A percentile compares a stretch with the other conserved stretches of the same genome.
These are phyloP conservation scores for Fonsecaea nubica DNA, from an alignment of 2,329 filamentous ascomycete genomes.

Conservation along the genomic window DNA sequence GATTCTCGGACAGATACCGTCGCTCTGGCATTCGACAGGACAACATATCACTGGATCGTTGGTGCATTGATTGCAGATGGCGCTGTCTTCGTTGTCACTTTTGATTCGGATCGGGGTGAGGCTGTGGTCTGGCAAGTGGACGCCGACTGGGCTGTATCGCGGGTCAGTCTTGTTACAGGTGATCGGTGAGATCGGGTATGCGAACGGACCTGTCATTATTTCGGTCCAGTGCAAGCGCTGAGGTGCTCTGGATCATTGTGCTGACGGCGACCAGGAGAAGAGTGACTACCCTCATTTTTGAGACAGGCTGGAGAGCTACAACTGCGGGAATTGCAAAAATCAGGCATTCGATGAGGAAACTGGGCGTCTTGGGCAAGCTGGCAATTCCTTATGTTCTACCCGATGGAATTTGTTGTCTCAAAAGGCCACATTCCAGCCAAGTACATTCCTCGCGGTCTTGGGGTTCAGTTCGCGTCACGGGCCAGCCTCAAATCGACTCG, in stretches of 20 bases:
- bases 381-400: conserved; percentile 17
- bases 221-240: conserved; percentile 16
- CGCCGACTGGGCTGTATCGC: not conserved
- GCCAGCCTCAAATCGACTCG: conserved; percentile 15
- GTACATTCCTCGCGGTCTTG: conserved; percentile 29
- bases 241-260: conserved; percentile 11
- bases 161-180: not conserved
- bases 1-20: conserved; percentile 18
- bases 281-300: conserved; percentile 24
- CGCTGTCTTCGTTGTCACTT: conserved; percentile 12
- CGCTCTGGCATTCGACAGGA: conserved; percentile 20
- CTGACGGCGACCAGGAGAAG: conserved; percentile 24
- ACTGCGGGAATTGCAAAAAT: not conserved
- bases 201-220: conserved; percentile 15
- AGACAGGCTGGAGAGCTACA: conserved; percentile 6
- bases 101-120: conserved; percentile 9
- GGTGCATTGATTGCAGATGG: conserved; percentile 26
- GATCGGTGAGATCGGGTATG: not conserved
- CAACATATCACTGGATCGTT: conserved; percentile 30
- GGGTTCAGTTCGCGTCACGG: conserved; percentile 16
- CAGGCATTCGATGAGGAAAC: not conserved
- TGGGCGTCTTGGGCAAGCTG: not conserved
- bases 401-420: conserved; percentile 6
- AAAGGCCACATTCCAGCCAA: conserved; percentile 34
- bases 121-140: not conserved